A percentile compares a stretch with the other conserved stretches of the same genome.
Evolutionary conservation across 306 rosid species (phyloP).

Genomic region (Rosa rugosa): DNA sequence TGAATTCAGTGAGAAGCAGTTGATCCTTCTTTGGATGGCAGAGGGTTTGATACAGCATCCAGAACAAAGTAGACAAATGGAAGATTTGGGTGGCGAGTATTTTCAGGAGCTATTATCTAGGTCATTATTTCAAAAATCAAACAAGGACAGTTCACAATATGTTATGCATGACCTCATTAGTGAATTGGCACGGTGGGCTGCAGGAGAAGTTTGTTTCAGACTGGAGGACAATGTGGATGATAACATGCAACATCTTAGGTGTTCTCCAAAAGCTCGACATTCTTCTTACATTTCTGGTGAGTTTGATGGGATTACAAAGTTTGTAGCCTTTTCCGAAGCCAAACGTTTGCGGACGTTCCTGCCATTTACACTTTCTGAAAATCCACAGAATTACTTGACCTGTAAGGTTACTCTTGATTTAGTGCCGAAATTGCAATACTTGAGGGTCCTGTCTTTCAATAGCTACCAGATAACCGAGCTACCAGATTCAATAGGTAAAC

Average conservation of each 20-base stretch:
- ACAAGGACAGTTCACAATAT: not conserved
- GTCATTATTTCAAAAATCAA: not conserved
- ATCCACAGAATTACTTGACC: not conserved
- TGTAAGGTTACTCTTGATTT: not conserved
- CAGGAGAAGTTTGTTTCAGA: constrained; percentile 5
- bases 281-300: not conserved
- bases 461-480: not conserved
- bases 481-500: not conserved
- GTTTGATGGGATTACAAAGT: not conserved
- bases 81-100: constrained; percentile 20
- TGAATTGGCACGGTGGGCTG: constrained; percentile 11
- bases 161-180: constrained; percentile 30
- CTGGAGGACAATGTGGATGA: not conserved
- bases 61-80: not conserved
- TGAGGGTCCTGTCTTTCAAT: not conserved
- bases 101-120: constrained; percentile 18
- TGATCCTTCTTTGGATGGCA: not conserved
- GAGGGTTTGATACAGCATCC: constrained; percentile 11
- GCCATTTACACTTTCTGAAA: not conserved
- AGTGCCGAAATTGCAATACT: not conserved
- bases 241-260: not conserved
- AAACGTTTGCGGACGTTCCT: not conserved
- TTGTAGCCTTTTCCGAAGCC: not conserved
- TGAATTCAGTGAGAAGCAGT: not conserved
- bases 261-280: not conserved